Conservation (phyloP, 306 rosid genomes). For the Sicyos baderoa region DNA sequence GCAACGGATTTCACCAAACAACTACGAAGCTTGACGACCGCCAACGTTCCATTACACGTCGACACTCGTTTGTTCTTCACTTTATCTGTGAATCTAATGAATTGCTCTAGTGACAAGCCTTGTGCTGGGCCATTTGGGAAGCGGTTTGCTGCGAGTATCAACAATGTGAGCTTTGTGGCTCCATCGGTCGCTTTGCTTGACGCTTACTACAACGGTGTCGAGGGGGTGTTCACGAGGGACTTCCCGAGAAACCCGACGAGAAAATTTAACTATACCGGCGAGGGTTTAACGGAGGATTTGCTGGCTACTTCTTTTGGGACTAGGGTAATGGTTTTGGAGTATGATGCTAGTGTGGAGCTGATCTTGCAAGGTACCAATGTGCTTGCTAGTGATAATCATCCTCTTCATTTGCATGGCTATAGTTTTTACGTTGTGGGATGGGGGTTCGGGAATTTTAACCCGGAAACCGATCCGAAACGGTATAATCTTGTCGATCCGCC, state of each 20-base stretch:
- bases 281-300: conserved; percentile 20
- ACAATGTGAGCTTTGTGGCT: conserved; percentile 22
- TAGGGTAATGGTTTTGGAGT: conserved; percentile 39
- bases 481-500: conserved; percentile 40
- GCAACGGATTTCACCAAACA: background rate
- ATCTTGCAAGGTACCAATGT: conserved; percentile 30
- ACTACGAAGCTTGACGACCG: conserved; percentile 16
- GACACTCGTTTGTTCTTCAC: background rate
- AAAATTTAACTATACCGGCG: conserved; percentile 33
- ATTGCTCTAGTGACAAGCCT: background rate
- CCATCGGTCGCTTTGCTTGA: conserved; percentile 20
- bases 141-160: conserved; percentile 20
- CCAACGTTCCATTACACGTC: background rate
- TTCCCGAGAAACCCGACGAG: conserved; percentile 26
- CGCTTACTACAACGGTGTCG: conserved; percentile 18
- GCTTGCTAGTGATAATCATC: conserved; percentile 32
- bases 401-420: conserved; percentile 36
- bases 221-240: conserved; percentile 22
- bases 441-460: conserved; percentile 29
- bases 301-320: conserved; percentile 32
- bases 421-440: conserved; percentile 30
- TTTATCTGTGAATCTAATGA: background rate
- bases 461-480: conserved; percentile 17
- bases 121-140: conserved; percentile 18
- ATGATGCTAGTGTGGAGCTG: conserved; percentile 36